These are phyloP conservation scores for Eudorina sp. DNA, from an alignment of 139 green algal species.

Conservation along the genomic window DNA sequence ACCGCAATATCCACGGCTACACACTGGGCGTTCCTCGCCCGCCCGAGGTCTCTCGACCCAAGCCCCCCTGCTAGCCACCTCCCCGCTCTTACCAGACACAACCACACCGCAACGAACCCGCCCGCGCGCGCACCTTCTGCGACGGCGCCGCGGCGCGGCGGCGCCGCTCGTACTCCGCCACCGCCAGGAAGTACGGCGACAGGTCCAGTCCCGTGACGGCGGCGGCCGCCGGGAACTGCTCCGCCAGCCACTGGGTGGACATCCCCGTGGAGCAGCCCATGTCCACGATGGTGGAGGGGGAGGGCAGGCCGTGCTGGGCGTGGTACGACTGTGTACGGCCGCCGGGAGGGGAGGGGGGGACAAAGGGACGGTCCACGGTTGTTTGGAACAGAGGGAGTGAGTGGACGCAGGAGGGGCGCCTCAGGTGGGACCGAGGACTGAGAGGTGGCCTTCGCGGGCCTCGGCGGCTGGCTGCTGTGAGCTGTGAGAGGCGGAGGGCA, in stretches of 20 bases:
- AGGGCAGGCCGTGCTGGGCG: constrained; percentile 48
- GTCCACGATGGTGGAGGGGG: constrained; percentile 74
- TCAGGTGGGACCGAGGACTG: too few species aligned
- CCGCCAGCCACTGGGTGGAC: constrained; percentile 78
- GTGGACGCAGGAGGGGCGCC: too few species aligned
- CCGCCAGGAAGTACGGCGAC: constrained; percentile 90
- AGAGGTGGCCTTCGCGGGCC: too few species aligned
- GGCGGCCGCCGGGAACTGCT: constrained; percentile 45
- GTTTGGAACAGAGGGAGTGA: too few species aligned
- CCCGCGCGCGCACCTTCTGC: background rate
- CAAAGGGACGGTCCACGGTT: background rate
- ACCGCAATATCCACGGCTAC: too few species aligned
- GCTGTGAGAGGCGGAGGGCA: too few species aligned
- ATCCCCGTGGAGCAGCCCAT: constrained; percentile 90
- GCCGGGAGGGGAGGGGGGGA: background rate
- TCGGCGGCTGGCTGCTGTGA: too few species aligned
- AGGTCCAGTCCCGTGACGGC: constrained; percentile 83
- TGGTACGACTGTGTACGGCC: constrained; percentile 52
- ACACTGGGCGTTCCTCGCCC: too few species aligned
- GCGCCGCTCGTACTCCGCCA: constrained; percentile 82
- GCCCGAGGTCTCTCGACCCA: too few species aligned
- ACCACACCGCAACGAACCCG: too few species aligned
- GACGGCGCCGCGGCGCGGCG: background rate
- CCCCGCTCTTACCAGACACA: too few species aligned
- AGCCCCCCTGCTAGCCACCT: too few species aligned